Evolutionary conservation across 305 asterid genomes (phyloP).

Genomic region (Stenogyne calaminthoides): DNA sequence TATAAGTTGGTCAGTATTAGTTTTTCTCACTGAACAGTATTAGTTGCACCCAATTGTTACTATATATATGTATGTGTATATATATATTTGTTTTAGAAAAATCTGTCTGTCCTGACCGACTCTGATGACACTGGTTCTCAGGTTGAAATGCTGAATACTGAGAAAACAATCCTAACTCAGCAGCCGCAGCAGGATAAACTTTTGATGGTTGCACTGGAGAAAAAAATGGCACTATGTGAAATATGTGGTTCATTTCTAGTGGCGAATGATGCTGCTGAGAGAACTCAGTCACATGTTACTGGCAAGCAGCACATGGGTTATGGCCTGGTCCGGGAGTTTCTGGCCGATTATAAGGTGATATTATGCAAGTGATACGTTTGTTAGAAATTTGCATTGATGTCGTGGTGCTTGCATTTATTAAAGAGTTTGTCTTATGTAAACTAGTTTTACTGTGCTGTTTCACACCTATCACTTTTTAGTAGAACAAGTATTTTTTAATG

Average conservation of each 20-base stretch:
- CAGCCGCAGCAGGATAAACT: constrained; percentile 77
- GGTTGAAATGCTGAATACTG: constrained; percentile 89
- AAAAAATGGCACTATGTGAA: constrained; percentile 97
- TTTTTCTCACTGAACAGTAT: too few species aligned
- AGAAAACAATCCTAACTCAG: constrained; percentile 79
- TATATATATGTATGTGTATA: not conserved
- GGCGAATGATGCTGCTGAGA: constrained; percentile 97
- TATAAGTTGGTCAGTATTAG: too few species aligned
- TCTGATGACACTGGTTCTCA: constrained; percentile 31
- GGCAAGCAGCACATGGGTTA: constrained; percentile 98
- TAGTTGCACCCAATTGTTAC: too few species aligned
- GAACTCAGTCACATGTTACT: constrained; percentile 97
- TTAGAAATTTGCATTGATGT: not conserved
- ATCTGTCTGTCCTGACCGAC: not conserved
- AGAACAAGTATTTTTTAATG: too few species aligned
- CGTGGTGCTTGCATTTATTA: not conserved
- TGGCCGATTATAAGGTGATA: constrained; percentile 72
- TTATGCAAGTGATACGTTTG: constrained; percentile 1
- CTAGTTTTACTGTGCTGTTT: too few species aligned
- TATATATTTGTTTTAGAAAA: too few species aligned
- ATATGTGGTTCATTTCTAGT: constrained; percentile 95
- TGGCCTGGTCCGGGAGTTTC: constrained; percentile 92
- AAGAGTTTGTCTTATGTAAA: too few species aligned
- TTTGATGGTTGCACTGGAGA: constrained; percentile 85
- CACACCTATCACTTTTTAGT: too few species aligned